A percentile compares a stretch with the other conserved stretches of the same genome.
Conservation (phyloP, 2,329 filamentous ascomycete species). For the Chrysosporium keratinophilum region DNA sequence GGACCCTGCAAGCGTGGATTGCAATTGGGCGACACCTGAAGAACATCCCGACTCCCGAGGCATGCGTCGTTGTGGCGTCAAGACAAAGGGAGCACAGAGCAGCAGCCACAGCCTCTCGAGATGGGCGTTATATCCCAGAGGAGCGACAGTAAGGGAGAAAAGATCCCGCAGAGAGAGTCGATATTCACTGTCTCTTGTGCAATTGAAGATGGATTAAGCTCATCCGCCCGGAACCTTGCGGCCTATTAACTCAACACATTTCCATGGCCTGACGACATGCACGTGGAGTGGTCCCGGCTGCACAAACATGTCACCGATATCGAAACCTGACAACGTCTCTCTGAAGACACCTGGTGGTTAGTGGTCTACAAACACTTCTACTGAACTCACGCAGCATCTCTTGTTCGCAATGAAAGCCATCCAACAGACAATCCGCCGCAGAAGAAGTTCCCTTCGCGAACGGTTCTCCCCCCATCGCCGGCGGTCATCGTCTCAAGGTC, state of each 20-base stretch:
- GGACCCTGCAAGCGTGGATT: not conserved
- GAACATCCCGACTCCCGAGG: not conserved
- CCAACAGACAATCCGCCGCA: not conserved
- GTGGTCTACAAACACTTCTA: no score
- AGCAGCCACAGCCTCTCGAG: not conserved
- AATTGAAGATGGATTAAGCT: not conserved
- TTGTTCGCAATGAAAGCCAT: conserved; percentile 1
- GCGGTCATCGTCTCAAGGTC: conserved; percentile 1
- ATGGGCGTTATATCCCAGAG: no score
- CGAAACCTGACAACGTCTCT: no score
- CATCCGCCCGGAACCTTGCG: not conserved
- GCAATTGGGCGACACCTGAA: not conserved
- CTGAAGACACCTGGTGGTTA: no score
- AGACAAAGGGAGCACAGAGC: not conserved
- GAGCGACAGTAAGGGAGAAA: no score
- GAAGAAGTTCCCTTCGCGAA: conserved; percentile 2
- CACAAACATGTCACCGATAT: no score
- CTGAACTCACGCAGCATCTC: no score
- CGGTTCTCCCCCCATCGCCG: not conserved
- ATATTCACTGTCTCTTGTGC: not conserved
- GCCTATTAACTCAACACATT: not conserved
- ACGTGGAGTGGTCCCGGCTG: not conserved
- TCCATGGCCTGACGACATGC: not conserved
- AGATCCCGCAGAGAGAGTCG: no score
- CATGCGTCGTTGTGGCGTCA: no score